Evolutionary conservation across 2,329 filamentous ascomycete species (phyloP).

Genomic region (Xylaria sp.): DNA sequence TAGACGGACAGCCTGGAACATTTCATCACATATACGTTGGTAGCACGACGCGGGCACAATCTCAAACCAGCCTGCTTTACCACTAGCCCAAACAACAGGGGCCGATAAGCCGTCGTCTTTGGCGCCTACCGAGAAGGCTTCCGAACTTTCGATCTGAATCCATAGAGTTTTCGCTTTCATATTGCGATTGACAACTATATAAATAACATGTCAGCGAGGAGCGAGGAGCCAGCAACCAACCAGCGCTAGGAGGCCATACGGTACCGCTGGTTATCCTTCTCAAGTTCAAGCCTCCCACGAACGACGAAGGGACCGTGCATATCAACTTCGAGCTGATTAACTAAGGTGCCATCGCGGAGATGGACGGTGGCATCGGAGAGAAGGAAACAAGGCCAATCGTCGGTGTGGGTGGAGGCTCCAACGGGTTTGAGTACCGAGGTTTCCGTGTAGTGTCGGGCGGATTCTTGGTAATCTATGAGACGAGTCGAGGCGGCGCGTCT

Average conservation of each 20-base stretch:
- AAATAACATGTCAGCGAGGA: slow-evolving; percentile 5
- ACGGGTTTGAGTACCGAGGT: slow-evolving; percentile 51
- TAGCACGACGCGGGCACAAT: slow-evolving; percentile 70
- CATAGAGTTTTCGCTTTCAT: slow-evolving; percentile 47
- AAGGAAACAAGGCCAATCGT: slow-evolving; percentile 70
- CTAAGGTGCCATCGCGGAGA: slow-evolving; percentile 63
- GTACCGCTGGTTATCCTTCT: slow-evolving; percentile 53
- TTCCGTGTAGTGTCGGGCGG: slow-evolving; percentile 50
- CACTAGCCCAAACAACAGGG: slow-evolving; percentile 73
- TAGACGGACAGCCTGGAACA: slow-evolving; percentile 70
- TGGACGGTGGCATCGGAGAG: slow-evolving; percentile 70
- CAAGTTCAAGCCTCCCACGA: slow-evolving; percentile 66
- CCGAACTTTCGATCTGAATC: slow-evolving; percentile 65
- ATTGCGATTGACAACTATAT: slow-evolving; percentile 50
- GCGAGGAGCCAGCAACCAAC: neutral
- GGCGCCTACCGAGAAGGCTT: slow-evolving; percentile 64
- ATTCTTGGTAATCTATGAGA: slow-evolving; percentile 54
- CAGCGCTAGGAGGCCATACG: slow-evolving; percentile 49
- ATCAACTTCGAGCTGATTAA: slow-evolving; percentile 70
- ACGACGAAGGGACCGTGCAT: slow-evolving; percentile 69
- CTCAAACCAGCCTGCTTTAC: slow-evolving; percentile 74
- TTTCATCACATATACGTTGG: slow-evolving; percentile 64
- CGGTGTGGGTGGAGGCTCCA: slow-evolving; percentile 50
- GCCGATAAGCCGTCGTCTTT: slow-evolving; percentile 60
- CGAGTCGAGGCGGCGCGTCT: slow-evolving; percentile 57